A percentile compares a stretch with the other conserved stretches of the same genome.
These are phyloP conservation scores for Betula pendula DNA, from an alignment of 306 rosid genomes.

Conservation along the genomic window DNA sequence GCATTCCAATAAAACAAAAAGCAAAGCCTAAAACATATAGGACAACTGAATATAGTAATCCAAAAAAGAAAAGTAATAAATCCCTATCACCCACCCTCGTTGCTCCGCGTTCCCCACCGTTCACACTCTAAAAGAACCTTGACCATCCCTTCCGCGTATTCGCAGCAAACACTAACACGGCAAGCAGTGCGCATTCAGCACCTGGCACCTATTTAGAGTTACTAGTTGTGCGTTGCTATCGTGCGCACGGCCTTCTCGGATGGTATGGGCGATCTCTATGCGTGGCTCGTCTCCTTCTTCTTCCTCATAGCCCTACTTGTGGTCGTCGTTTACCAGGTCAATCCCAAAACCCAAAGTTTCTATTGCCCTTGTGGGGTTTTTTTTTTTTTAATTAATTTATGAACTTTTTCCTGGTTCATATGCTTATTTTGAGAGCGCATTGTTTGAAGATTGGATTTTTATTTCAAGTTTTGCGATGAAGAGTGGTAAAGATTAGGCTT, in stretches of 20 bases:
- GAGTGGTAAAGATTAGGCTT: not conserved
- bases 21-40: too few relatives aligned
- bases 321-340: constrained; percentile 85
- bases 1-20: too few relatives aligned
- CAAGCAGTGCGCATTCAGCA: constrained; percentile 9
- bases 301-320: constrained; percentile 68
- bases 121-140: too few relatives aligned
- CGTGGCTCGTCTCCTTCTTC: constrained; percentile 92
- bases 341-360: constrained; percentile 8
- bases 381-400: not conserved
- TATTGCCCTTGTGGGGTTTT: not conserved
- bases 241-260: constrained; percentile 3
- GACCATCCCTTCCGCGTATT: not conserved
- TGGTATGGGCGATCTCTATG: constrained; percentile 63
- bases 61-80: too few relatives aligned
- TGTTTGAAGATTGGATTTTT: not conserved
- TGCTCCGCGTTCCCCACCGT: not conserved
- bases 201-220: constrained; percentile 17
- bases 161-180: not conserved
- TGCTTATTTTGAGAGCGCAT: not conserved
- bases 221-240: constrained; percentile 4
- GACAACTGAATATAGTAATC: too few relatives aligned
- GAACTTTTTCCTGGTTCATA: not conserved
- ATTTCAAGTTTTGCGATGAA: not conserved
- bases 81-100: not conserved